These are phyloP conservation scores for Radiomyces spectabilis DNA, from an alignment of 192 early-diverging fungal genomes.

Conservation along the genomic window DNA sequence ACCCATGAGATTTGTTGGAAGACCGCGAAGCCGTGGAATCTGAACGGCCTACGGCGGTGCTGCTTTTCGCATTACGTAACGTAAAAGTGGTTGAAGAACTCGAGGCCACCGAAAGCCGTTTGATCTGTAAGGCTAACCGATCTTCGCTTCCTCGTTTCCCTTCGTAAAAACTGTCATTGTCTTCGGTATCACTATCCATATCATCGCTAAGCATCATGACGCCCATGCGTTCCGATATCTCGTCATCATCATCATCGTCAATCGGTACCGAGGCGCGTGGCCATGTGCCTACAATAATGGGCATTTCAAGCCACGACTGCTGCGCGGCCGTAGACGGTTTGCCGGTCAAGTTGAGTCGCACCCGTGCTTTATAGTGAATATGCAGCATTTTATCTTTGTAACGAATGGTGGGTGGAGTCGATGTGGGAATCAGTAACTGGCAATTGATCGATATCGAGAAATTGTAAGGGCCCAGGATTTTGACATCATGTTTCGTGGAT, in stretches of 20 bases:
- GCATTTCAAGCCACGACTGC: slow-evolving; percentile 10
- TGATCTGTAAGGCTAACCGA: neutral
- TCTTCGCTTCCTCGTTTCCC: neutral
- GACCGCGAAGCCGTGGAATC: neutral
- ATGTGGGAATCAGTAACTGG: slow-evolving; percentile 10
- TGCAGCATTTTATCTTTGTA: slow-evolving; percentile 14
- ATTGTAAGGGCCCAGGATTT: neutral
- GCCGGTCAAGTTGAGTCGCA: slow-evolving; percentile 3
- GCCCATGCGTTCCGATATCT: slow-evolving; percentile 4
- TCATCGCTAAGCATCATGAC: slow-evolving; percentile 13
- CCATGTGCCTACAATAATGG: slow-evolving; percentile 26
- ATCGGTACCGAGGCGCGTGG: slow-evolving; percentile 21
- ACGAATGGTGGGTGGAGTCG: slow-evolving; percentile 24
- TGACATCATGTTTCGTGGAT: neutral
- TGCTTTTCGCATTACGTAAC: neutral
- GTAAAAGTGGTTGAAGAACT: neutral
- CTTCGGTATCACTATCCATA: slow-evolving; percentile 2
- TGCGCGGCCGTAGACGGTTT: neutral
- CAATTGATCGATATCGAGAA: neutral
- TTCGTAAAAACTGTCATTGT: neutral
- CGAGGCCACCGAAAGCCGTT: neutral
- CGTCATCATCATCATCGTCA: slow-evolving; percentile 24
- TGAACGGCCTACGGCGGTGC: neutral
- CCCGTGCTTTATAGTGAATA: slow-evolving; percentile 21
- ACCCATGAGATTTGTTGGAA: slow-evolving; percentile 8